Evolutionary conservation across 768 basidiomycete genomes (phyloP), one percentile per base, ranked within the genome.

Genomic region (Albatrellus ellisii): DNA sequence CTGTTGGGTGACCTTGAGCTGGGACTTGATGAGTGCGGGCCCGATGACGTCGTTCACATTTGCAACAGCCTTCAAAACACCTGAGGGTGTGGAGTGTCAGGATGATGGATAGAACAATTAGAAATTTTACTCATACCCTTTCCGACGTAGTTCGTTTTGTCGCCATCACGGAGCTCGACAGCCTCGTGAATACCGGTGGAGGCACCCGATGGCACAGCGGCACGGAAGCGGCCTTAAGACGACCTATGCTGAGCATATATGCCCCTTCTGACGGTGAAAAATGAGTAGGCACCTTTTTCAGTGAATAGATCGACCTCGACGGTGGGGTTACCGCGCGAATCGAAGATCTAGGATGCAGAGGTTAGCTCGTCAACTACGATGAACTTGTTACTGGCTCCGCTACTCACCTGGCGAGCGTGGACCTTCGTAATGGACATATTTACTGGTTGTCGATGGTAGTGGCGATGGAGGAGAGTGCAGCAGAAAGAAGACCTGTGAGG

Each of bases 141-240:
- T 57, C 95, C 95, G 54, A 95, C 75, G 61, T 95, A 99, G 56
- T 77, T 76, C 51, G 63, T 64, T 66, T 95, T 95, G 70, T 90
- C 92, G 49, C 82, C 83, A 64, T 99, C 95, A 53, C 95, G 89
- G 63, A 99, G 85, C 67, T 99, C 95, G 52, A 97, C 89, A 48
- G 95, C 95, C 65, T 99, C 95, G 62, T 99, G 89, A 52, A 87
- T 69, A 69, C 95, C 95, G 41, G 95, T 98, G 44, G 95, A 99
- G 32, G 95, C 95, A 61, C 95, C 95, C 46, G 94, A 97, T 33
- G 95, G 95, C 33, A 99, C 95, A 49, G 88, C 77, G 46, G 90
- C 86, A 46, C 89, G 82, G 82, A 79, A 98, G 50, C 77, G 81
- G 46, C 92, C 92, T 94, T 46, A 20, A 52, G 53, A 48, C 45